phyloP scores from a whole-genome alignment of 805 yeast species.

The Cyberlindnera meyerae region DNA sequence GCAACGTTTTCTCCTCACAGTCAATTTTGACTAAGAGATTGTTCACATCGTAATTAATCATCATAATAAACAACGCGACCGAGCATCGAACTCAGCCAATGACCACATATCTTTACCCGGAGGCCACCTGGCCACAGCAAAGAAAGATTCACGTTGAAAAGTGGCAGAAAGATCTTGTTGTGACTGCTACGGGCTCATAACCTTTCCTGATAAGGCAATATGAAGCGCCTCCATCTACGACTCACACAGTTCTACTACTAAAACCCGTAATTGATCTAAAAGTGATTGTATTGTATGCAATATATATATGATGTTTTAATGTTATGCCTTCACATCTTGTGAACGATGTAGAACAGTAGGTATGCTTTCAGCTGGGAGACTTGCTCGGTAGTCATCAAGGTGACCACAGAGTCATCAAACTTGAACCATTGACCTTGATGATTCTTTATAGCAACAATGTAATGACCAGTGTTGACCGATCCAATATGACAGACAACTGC shows the following conservation, averaged over 20 bases:
- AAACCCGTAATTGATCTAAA: too few species aligned
- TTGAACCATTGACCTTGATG: slow-evolving; percentile 80
- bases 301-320: not conserved
- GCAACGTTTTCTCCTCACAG: slow-evolving; percentile 29
- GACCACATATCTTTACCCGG: slow-evolving; percentile 13
- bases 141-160: slow-evolving; percentile 13
- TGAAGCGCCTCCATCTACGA: too few species aligned
- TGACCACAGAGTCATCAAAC: slow-evolving; percentile 85
- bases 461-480: slow-evolving; percentile 93
- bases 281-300: too few species aligned
- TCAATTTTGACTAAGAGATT: slow-evolving; percentile 27
- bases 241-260: too few species aligned
- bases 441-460: slow-evolving; percentile 71
- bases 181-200: slow-evolving; percentile 3
- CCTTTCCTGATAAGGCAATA: slow-evolving; percentile 1
- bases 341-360: slow-evolving; percentile 60
- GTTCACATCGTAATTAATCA: slow-evolving; percentile 28
- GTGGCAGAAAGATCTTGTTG: slow-evolving; percentile 5
- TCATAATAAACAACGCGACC: slow-evolving; percentile 8
- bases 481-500: slow-evolving; percentile 90
- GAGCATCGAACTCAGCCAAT: slow-evolving; percentile 14
- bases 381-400: slow-evolving; percentile 56
- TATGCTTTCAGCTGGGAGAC: slow-evolving; percentile 76
- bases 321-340: slow-evolving; percentile 11
- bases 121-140: slow-evolving; percentile 18